phyloP scores from a whole-genome alignment of 2,329 filamentous ascomycete genomes.

The Colletotrichum higginsianum region DNA sequence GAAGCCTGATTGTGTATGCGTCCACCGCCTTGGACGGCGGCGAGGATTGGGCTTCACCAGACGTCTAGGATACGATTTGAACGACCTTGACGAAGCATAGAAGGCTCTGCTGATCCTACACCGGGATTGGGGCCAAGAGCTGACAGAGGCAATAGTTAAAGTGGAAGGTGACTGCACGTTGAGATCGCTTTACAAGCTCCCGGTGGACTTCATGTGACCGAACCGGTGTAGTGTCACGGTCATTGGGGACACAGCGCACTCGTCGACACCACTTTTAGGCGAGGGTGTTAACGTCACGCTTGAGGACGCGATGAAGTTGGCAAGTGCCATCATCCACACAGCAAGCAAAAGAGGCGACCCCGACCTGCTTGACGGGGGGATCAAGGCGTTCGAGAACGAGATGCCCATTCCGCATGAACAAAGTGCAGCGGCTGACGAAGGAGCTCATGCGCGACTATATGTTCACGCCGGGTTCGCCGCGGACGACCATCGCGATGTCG shows the following conservation, averaged over 20 bases:
- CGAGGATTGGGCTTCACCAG: constrained; percentile 53
- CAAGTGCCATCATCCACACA: constrained; percentile 56
- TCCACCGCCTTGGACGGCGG: constrained; percentile 54
- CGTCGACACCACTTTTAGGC: constrained; percentile 72
- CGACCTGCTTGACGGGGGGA: constrained; percentile 52
- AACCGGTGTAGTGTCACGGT: constrained; percentile 65
- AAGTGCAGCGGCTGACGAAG: constrained; percentile 58
- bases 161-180: constrained; percentile 56
- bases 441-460: constrained; percentile 64
- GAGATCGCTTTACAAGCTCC: constrained; percentile 67
- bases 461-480: constrained; percentile 62
- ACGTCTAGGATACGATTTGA: constrained; percentile 61
- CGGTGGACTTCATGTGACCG: constrained; percentile 64
- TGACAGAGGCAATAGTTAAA: constrained; percentile 59
- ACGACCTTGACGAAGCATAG: constrained; percentile 56
- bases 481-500: constrained; percentile 57
- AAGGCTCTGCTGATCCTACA: constrained; percentile 55
- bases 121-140: constrained; percentile 58
- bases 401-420: constrained; percentile 56
- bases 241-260: constrained; percentile 72
- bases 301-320: constrained; percentile 67
- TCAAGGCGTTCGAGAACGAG: constrained; percentile 54
- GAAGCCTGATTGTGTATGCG: constrained; percentile 59
- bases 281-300: constrained; percentile 73
- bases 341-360: constrained; percentile 43